Base-by-base conservation (phyloP, 2,329 filamentous ascomycete genomes). In the Bipolaris zeicola region DNA sequence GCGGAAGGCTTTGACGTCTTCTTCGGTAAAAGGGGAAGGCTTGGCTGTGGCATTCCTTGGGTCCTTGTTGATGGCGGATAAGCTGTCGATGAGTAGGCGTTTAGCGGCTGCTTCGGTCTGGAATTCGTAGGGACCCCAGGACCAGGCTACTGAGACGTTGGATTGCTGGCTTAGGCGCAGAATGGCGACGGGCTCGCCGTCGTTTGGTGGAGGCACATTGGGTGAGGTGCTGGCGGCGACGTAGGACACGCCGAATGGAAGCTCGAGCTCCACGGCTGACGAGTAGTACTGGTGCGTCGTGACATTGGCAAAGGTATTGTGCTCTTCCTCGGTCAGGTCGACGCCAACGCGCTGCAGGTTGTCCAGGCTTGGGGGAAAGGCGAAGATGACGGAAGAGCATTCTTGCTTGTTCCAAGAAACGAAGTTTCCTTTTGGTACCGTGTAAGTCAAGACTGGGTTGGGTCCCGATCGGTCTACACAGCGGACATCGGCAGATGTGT, bases 161-260 rank as follows among this genome's bases (percentile, higher is more conserved):
- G 69, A 73, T 10, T 62, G 38, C 18, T 66, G 47, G 48, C 42
- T 66, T 24, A 76, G 66, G 44, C 64, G 72, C n/a, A 76, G 62
- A 11, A 75, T 62, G 5, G 74, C 73, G 10, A 76, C 69, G 2
- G 74, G 72, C 44, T 73, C 62, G 44, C 72, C 72, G 3, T 68
- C 62, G 39, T 71, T 70, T 34, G 72, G 71, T 16, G 74, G 74
- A 6, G 74, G 73, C 1, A 67, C 61, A 7, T 55, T 55, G 3
- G 64, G 58, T 13, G 63, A 63, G 5, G 59, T 45, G 41, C 61
- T 64, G 34, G 66, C 64, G 1, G 69, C 71, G 44, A 74, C 71
- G 57, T 74, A 76, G 3, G 71, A 73, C 8, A 74, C 71, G 6
- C 73, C 71, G 42, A 72, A 75, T n/a, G 74, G 74, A 4, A 76